Percentiles rank a stretch among this genome's conserved stretches.
Conservation (phyloP, 768 basidiomycete genomes). For the Hemileccinum rubropunctum region DNA sequence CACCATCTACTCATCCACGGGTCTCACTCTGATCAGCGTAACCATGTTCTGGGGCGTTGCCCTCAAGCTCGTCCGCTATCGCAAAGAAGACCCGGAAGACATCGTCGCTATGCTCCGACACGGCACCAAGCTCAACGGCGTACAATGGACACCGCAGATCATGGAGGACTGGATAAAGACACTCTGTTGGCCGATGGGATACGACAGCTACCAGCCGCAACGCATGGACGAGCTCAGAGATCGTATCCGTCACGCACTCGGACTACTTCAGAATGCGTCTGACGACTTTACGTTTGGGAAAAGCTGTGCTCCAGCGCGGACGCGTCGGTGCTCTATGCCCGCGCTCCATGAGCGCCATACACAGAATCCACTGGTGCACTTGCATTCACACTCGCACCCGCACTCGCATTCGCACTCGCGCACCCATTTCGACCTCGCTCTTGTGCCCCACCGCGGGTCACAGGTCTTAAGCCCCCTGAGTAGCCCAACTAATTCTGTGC, state of each 20-base stretch:
- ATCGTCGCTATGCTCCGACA: conserved; percentile 63
- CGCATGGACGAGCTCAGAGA: conserved; percentile 46
- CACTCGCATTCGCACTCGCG: background rate
- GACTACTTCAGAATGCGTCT: conserved; percentile 16
- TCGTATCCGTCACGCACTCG: conserved; percentile 54
- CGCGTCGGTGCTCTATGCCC: conserved; percentile 13
- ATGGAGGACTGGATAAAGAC: conserved; percentile 58
- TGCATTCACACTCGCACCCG: background rate
- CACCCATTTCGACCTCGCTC: conserved; percentile 2
- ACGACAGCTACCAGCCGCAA: conserved; percentile 43
- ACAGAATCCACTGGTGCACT: background rate
- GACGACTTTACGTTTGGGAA: conserved; percentile 13
- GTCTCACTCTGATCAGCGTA: conserved; percentile 58
- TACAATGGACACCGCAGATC: conserved; percentile 53
- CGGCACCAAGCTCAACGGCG: conserved; percentile 49
- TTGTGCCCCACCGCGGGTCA: background rate
- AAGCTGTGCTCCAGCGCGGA: conserved; percentile 2
- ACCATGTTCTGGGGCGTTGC: conserved; percentile 73
- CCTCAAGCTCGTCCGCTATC: conserved; percentile 70
- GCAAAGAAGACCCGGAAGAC: conserved; percentile 59
- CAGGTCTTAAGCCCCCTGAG: conserved; percentile 6
- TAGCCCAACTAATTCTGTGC: background rate
- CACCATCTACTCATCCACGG: conserved; percentile 57
- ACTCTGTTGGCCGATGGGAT: conserved; percentile 66
- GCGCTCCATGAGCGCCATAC: conserved; percentile 1